phyloP scores from a whole-genome alignment of 2,329 filamentous ascomycete species.

The Fusarium haematococcum region DNA sequence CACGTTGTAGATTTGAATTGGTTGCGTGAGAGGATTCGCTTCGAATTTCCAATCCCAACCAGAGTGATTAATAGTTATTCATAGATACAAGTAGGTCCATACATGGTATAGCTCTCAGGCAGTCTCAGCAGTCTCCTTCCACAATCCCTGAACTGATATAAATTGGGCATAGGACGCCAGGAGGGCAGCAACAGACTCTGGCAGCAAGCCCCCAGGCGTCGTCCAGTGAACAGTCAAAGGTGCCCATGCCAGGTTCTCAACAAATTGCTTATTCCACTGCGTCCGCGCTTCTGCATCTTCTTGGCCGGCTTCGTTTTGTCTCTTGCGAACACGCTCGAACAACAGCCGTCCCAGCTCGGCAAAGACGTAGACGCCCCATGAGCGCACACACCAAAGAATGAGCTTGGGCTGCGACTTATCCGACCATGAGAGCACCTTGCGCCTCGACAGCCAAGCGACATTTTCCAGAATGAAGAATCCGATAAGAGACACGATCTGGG shows the following conservation, averaged over 20 bases:
- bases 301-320: not conserved
- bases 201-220: conserved; percentile 10
- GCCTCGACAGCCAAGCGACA: conserved; percentile 13
- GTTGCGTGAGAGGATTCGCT: not conserved
- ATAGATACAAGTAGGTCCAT: not conserved
- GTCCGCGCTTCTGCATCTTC: not conserved
- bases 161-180: conserved; percentile 29
- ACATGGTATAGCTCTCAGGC: not conserved
- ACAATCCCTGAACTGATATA: conserved; percentile 16
- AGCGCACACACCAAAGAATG: conserved; percentile 16
- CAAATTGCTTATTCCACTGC: conserved; percentile 22
- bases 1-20: not conserved
- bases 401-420: conserved; percentile 18
- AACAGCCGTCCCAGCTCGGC: conserved; percentile 18
- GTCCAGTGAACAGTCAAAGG: conserved; percentile 31
- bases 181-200: conserved; percentile 16
- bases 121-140: conserved; percentile 13
- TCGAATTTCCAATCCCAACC: not conserved
- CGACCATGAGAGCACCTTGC: conserved; percentile 6
- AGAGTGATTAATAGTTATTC: not conserved
- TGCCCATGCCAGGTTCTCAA: conserved; percentile 11
- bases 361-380: conserved; percentile 20
- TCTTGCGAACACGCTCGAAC: conserved; percentile 1
- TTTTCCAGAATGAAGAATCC: conserved; percentile 20
- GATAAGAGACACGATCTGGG: conserved; percentile 15